A percentile compares a stretch with the other conserved stretches of the same genome.
Conservation (phyloP, 805 yeast genomes). For the Brettanomyces nanus region DNA sequence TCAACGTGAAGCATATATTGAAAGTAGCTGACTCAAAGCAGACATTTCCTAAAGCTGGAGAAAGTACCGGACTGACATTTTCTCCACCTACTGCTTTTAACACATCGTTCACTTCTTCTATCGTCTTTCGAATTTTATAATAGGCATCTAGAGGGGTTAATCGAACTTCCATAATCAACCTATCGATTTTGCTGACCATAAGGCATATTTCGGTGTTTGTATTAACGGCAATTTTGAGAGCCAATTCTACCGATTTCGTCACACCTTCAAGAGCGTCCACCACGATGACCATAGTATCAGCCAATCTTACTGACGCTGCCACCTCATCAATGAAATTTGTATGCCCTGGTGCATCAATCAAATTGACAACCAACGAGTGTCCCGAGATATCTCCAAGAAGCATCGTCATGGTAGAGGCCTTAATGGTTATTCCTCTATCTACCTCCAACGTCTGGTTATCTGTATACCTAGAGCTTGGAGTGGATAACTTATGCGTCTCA, state of each 20-base stretch:
- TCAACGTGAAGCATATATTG: conserved; percentile 56
- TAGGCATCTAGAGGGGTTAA: conserved; percentile 70
- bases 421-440: conserved; percentile 62
- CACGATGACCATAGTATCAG: conserved; percentile 62
- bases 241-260: conserved; percentile 43
- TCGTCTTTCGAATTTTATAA: conserved; percentile 49
- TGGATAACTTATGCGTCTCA: conserved; percentile 50
- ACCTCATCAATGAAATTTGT: conserved; percentile 74
- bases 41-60: conserved; percentile 62
- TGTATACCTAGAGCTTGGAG: conserved; percentile 43
- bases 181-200: conserved; percentile 74
- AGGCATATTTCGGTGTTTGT: conserved; percentile 46
- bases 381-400: conserved; percentile 44
- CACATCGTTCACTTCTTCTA: conserved; percentile 57
- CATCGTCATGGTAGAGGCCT: conserved; percentile 52
- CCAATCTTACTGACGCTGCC: conserved; percentile 43
- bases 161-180: conserved; percentile 72
- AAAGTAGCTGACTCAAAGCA: conserved; percentile 64
- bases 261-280: conserved; percentile 86
- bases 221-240: conserved; percentile 44
- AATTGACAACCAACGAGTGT: conserved; percentile 50
- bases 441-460: conserved; percentile 67
- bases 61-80: conserved; percentile 21
- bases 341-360: conserved; percentile 92
- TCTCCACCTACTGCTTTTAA: conserved; percentile 27